Percentiles rank a stretch among this genome's conserved stretches.
phyloP scores from a whole-genome alignment of 441 rosid genomes.

The Gossypium schwendimanii region DNA sequence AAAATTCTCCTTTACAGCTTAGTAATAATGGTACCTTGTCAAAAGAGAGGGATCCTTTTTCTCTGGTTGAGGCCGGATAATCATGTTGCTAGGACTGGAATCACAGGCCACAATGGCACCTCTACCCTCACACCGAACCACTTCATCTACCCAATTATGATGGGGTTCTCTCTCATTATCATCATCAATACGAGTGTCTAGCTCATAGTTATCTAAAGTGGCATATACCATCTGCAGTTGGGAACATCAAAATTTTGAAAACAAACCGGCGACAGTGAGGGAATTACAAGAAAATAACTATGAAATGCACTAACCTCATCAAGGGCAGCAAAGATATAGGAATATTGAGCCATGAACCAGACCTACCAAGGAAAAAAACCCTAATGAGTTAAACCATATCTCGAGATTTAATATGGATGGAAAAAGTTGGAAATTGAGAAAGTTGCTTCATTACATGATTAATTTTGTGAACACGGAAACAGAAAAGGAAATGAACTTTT shows the following conservation, averaged over 20 bases:
- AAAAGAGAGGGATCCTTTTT: slow-evolving; percentile 73
- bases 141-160: slow-evolving; percentile 95
- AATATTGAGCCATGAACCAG: slow-evolving; percentile 88
- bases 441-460: no score
- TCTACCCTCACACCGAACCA: slow-evolving; percentile 84
- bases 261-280: background rate
- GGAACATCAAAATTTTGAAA: background rate
- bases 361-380: slow-evolving; percentile 41
- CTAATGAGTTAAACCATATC: background rate
- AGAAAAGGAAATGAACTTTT: background rate
- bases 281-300: background rate
- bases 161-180: slow-evolving; percentile 59
- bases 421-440: background rate
- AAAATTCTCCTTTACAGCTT: background rate
- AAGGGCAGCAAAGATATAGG: slow-evolving; percentile 60
- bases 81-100: slow-evolving; percentile 45
- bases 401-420: background rate
- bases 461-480: slow-evolving; percentile 28
- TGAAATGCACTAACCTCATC: slow-evolving; percentile 49
- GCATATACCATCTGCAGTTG: slow-evolving; percentile 64
- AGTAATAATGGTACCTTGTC: slow-evolving; percentile 48
- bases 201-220: slow-evolving; percentile 76
- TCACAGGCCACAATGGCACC: slow-evolving; percentile 38
- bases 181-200: slow-evolving; percentile 30
- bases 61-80: slow-evolving; percentile 50